Percentiles rank a stretch among this genome's conserved stretches.
Conservation (phyloP, 306 rosid genomes). For the Quercus suber region DNA sequence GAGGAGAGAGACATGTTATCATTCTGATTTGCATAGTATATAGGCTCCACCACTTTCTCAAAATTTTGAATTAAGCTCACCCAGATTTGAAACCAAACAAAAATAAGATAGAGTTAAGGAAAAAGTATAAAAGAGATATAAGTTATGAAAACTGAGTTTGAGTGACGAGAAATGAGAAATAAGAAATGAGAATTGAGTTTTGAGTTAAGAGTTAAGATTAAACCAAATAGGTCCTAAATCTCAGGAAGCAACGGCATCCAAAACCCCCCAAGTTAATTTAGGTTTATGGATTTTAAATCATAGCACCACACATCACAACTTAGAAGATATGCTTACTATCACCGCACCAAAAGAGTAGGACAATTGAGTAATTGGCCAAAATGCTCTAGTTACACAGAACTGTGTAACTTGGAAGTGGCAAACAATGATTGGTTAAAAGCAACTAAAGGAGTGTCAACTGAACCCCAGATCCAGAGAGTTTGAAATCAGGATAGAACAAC, state of each 20-base stretch:
- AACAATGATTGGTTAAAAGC: conserved; percentile 36
- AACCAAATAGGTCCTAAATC: too few relatives aligned
- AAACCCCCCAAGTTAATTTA: not conserved
- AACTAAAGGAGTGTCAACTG: conserved; percentile 22
- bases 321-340: not conserved
- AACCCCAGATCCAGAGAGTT: conserved; percentile 5
- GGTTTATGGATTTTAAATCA: not conserved
- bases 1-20: too few relatives aligned
- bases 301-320: not conserved
- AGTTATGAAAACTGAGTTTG: too few relatives aligned
- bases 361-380: not conserved
- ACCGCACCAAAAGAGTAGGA: not conserved
- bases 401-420: conserved; percentile 2
- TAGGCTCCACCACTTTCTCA: too few relatives aligned
- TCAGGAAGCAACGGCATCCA: not conserved
- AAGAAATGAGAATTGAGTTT: too few relatives aligned
- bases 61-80: too few relatives aligned
- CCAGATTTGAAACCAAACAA: too few relatives aligned
- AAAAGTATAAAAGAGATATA: too few relatives aligned
- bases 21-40: too few relatives aligned
- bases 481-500: conserved; percentile 35
- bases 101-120: too few relatives aligned
- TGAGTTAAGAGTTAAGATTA: too few relatives aligned
- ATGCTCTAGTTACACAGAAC: not conserved
- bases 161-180: too few relatives aligned